Evolutionary conservation across 192 early-diverging fungal species (phyloP).

Genomic region (Podila verticillata): DNA sequence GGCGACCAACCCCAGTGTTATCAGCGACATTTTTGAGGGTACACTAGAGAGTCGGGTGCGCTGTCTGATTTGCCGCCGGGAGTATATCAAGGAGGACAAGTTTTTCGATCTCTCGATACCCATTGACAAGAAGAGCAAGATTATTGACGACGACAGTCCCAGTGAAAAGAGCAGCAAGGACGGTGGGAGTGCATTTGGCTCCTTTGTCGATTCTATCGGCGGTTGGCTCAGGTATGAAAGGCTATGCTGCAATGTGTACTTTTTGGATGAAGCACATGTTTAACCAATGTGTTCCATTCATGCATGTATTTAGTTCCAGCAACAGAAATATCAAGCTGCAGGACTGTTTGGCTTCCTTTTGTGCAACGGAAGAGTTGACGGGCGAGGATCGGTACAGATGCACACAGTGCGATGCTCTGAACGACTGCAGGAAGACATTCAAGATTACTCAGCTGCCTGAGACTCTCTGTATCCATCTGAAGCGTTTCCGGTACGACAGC

Average conservation of each 20-base stretch:
- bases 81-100: slow-evolving; percentile 55
- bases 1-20: slow-evolving; percentile 42
- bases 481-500: slow-evolving; percentile 50
- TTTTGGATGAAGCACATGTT: slow-evolving; percentile 1
- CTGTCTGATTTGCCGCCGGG: slow-evolving; percentile 50
- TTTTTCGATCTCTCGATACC: slow-evolving; percentile 54
- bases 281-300: background rate
- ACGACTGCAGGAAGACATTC: slow-evolving; percentile 51
- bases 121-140: slow-evolving; percentile 54
- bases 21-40: slow-evolving; percentile 55
- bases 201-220: slow-evolving; percentile 41
- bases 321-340: slow-evolving; percentile 42
- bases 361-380: slow-evolving; percentile 52
- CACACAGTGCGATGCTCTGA: slow-evolving; percentile 45
- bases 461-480: slow-evolving; percentile 53
- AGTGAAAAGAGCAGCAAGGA: slow-evolving; percentile 20
- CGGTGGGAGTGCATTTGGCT: slow-evolving; percentile 18
- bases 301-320: slow-evolving; percentile 16
- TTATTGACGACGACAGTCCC: slow-evolving; percentile 35
- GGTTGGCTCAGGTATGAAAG: slow-evolving; percentile 39
- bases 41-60: slow-evolving; percentile 45
- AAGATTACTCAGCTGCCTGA: slow-evolving; percentile 49
- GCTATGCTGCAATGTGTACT: background rate
- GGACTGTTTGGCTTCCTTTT: slow-evolving; percentile 53
- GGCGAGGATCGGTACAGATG: slow-evolving; percentile 52